phyloP scores from a whole-genome alignment of 2,329 filamentous ascomycete genomes.

The Cladosporium oxysporum region DNA sequence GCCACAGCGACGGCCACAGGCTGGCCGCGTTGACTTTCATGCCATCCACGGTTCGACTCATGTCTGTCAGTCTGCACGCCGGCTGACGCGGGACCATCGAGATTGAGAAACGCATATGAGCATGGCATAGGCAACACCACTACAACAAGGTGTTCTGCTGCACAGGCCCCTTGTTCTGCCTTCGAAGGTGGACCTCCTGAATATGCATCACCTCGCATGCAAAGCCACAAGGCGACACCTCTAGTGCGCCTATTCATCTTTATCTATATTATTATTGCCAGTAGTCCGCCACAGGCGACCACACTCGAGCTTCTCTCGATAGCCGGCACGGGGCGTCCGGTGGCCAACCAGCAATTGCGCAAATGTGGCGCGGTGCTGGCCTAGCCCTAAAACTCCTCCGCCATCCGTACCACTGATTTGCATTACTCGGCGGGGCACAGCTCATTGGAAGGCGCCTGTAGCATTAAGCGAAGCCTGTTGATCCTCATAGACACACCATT shows the following conservation, averaged over 20 bases:
- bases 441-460: constrained; percentile 14
- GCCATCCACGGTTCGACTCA: neutral
- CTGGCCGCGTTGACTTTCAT: constrained; percentile 1
- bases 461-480: constrained; percentile 9
- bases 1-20: neutral
- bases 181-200: neutral
- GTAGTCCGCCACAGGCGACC: constrained; percentile 4
- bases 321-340: constrained; percentile 16
- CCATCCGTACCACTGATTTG: constrained; percentile 6
- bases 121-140: neutral
- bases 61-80: constrained; percentile 7
- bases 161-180: neutral
- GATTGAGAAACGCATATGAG: neutral
- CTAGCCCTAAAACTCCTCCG: constrained; percentile 8
- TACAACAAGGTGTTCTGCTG: neutral
- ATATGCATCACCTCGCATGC: neutral
- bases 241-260: constrained; percentile 3
- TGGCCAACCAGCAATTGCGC: constrained; percentile 12
- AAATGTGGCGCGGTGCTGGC: constrained; percentile 8
- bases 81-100: neutral
- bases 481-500: constrained; percentile 11
- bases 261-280: constrained; percentile 4
- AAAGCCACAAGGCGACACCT: constrained; percentile 8
- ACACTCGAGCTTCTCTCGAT: constrained; percentile 7
- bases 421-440: constrained; percentile 2